Base-by-base conservation (phyloP, 257 asterid species). In the Solanum habrochaites region DNA sequence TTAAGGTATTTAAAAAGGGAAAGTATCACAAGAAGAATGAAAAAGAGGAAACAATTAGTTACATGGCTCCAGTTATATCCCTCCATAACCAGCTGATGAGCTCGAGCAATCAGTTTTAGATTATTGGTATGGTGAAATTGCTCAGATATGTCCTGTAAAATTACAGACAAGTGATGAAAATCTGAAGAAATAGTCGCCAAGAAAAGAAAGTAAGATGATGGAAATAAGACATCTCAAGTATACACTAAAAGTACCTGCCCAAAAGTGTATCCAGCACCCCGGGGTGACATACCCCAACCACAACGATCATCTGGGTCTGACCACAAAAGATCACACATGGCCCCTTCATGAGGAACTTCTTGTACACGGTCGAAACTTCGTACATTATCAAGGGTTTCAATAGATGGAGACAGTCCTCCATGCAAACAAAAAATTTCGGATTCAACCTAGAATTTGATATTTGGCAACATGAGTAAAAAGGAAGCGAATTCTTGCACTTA, bases 341-440 rank as follows among this genome's bases (percentile, higher is more conserved):
- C 98, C 82, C 99, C 99, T 91, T 96, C 99, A 88, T 96, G 99
- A 62, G 99, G 99, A 85, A 96, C 99, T 93, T 96, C 99, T 95
- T 96, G 99, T 85, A 96, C 98, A 89, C 99, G 99, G 72, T 96
- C 99, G 66, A 96, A 95, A 92, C 94, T 95, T 90, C 99, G 92
- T 90, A 96, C 94, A 88, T 92, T 95, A 89, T 96, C 99, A 67
- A 96, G 98, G 83, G 99, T 96, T 89, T 96, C 99, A 74, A 96
- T 89, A 73, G 99, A 95, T 14, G 99, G 99, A 86, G 99, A 96
- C 88, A 96, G 87, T 69, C 99, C 98, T 90, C 99, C 99, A 67
- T 96, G 99, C 87, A 96, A 92, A 91, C 99, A 96, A 88, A 96
- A 96, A 72, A 96, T 95, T 90, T 96, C 99, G 11, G 99, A 96